A percentile compares a stretch with the other conserved stretches of the same genome.
Evolutionary conservation across 495 filamentous ascomycete genomes (phyloP).

Genomic region (Apodospora peruviana): DNA sequence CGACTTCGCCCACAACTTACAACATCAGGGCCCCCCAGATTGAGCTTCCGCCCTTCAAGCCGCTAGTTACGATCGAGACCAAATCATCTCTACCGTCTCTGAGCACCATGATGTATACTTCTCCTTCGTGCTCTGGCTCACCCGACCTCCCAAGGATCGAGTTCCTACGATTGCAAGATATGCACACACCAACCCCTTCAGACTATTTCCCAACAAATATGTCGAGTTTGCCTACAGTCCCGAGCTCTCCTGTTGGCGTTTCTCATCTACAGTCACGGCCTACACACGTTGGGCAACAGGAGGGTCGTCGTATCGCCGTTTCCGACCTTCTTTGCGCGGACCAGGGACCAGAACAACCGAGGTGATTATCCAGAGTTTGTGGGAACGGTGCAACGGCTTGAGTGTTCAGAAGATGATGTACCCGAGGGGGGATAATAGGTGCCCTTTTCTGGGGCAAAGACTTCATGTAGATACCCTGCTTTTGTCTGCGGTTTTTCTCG

Average conservation of each 20-base stretch:
- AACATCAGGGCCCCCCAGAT: not conserved
- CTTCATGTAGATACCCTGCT: too few species aligned
- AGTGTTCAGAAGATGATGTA: too few species aligned
- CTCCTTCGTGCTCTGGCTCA: not conserved
- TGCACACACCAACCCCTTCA: not conserved
- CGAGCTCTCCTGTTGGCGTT: slow-evolving; percentile 22
- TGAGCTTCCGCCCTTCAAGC: slow-evolving; percentile 16
- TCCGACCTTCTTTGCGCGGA: not conserved
- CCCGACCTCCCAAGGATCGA: not conserved
- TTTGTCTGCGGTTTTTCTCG: too few species aligned
- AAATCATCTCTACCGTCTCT: slow-evolving; percentile 8
- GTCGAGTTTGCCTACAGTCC: slow-evolving; percentile 22
- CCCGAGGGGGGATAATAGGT: too few species aligned
- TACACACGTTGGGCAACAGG: not conserved
- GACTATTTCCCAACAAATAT: not conserved
- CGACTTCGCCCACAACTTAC: slow-evolving; percentile 5
- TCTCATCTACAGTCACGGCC: not conserved
- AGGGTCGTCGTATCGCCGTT: too few species aligned
- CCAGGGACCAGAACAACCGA: too few species aligned
- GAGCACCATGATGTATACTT: slow-evolving; percentile 18
- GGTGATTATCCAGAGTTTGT: too few species aligned
- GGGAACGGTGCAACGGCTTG: too few species aligned
- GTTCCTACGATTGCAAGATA: not conserved
- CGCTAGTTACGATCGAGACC: not conserved
- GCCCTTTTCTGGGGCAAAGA: too few species aligned